These are phyloP conservation scores for Collybiopsis luxurians DNA, from an alignment of 768 basidiomycete species.

Conservation along the genomic window DNA sequence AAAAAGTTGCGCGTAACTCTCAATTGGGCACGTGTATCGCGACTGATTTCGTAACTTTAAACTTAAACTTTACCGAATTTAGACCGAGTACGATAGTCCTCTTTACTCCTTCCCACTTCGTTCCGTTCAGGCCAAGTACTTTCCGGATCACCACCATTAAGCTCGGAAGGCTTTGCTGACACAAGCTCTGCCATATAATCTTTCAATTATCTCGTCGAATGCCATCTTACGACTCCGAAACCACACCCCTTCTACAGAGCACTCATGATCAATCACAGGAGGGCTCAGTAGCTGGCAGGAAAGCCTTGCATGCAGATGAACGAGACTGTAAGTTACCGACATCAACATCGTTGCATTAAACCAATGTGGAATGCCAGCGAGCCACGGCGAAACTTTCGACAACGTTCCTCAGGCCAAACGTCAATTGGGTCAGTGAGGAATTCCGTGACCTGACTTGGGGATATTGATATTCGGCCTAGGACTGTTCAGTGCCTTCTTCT, in stretches of 20 bases:
- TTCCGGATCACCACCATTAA: no score
- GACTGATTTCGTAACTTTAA: no score
- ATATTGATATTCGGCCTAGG: conserved; percentile 24
- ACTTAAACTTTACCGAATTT: no score
- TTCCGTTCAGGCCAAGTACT: no score
- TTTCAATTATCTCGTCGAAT: no score
- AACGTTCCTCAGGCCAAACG: conserved; percentile 47
- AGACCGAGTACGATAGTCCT: no score
- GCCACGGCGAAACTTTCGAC: conserved; percentile 37
- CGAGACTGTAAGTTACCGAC: neutral
- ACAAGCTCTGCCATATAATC: no score
- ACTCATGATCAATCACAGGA: neutral
- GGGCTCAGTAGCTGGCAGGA: neutral
- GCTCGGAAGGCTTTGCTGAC: no score
- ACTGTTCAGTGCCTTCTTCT: conserved; percentile 52
- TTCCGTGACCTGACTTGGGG: neutral
- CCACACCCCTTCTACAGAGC: neutral
- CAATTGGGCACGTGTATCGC: no score
- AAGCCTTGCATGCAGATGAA: neutral
- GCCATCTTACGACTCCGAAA: neutral
- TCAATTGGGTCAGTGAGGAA: conserved; percentile 42
- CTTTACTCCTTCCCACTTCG: no score
- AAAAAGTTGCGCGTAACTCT: no score
- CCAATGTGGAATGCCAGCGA: neutral
- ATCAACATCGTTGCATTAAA: neutral